Evolutionary conservation across 2,329 filamentous ascomycete species (phyloP).

Genomic region (Aspergillus sojae): DNA sequence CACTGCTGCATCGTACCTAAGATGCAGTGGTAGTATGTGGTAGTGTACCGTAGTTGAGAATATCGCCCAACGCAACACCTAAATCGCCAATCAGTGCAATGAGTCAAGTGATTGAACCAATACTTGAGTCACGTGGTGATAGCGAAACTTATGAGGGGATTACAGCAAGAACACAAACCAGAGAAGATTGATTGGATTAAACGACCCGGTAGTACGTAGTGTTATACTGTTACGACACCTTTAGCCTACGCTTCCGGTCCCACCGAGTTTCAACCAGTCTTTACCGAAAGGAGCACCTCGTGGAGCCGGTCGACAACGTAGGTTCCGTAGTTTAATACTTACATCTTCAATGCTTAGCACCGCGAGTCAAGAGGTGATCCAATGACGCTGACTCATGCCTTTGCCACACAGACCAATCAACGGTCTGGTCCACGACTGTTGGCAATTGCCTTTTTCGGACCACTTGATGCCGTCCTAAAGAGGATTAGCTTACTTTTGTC

Average conservation of each 20-base stretch:
- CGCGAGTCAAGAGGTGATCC: not conserved
- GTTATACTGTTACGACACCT: not conserved
- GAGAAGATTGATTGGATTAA: not conserved
- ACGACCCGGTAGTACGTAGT: not conserved
- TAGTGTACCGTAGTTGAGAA: not conserved
- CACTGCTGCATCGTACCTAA: not conserved
- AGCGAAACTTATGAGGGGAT: not conserved
- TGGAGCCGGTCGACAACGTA: not conserved
- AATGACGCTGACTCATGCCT: not conserved
- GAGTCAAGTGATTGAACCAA: not conserved
- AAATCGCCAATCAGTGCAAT: not conserved
- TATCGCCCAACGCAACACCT: not conserved
- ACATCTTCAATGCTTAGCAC: not conserved
- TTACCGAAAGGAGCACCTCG: not conserved
- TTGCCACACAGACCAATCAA: not conserved
- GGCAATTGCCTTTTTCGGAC: not conserved
- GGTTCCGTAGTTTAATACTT: not conserved
- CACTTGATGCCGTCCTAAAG: not conserved
- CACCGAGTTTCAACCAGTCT: not conserved
- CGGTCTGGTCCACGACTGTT: not conserved
- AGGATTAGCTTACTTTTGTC: not conserved
- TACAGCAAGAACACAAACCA: not conserved
- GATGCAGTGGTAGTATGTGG: not conserved
- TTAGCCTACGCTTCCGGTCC: not conserved
- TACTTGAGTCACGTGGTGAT: not conserved